Base-by-base conservation (phyloP, 306 rosid species). In the Mimosa bimucronata region DNA sequence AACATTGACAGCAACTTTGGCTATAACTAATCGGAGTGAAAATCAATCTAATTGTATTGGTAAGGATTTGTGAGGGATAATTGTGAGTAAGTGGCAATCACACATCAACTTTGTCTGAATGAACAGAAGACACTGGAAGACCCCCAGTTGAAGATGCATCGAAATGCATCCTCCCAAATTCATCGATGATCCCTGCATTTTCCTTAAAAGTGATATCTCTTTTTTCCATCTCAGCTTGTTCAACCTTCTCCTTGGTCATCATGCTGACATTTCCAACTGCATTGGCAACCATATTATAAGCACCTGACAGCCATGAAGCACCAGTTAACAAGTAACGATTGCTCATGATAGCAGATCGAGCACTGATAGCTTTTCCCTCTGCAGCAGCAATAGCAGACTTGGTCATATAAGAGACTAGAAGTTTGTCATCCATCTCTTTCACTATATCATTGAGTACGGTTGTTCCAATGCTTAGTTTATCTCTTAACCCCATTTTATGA, bases 241-340 rank as follows among this genome's bases (percentile, higher is more conserved):
- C 94, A 52, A 91, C 90, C 85, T 93, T 93, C 72, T 89, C 91
- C 74, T 82, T 88, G 9, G 98, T 91, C 88, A 80, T 83, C 13
- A 75, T 38, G 73, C 79, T 80, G 40, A 93, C 93, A 83, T 91
- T 92, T 64, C 81, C 93, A 26, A 90, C 92, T 18, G 92, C 93
- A 78, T 87, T 93, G 28, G 93, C 81, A 28, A 93, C 83, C 53
- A 79, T 91, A 19, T 83, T 76, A 4, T 87, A 78, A 10, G 97
- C 94, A 31, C 46, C 80, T 16, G 94, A 86, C 72, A 93, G 74
- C 94, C 91, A 93, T 0, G 90, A 78, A 68, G 94, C 91, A 79
- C 97, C 94, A 4, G 89, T 79, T 34, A 81, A 58, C 50, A 91
- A 80, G 19, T 82, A 85, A 15, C 85, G 88, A 77, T 93, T 89